Evolutionary conservation across 129 eudicot species (phyloP), one percentile per base, ranked within the genome.

Genomic region (Chrysanthemum makinoi): DNA sequence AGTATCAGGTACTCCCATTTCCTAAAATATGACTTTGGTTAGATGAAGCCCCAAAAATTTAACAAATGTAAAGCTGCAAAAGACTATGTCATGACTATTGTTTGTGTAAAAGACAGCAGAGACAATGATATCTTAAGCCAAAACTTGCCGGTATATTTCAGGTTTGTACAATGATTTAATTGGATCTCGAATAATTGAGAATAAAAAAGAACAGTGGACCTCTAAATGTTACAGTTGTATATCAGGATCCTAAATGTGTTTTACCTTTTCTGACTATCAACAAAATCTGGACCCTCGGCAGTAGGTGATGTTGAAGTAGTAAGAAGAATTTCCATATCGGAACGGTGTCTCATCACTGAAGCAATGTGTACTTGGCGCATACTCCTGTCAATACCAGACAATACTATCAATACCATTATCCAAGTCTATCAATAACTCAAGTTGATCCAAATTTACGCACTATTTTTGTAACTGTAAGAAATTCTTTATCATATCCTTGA

Each of bases 231-330:
- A 7, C 2, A 47, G 18, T 13, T 33, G 22, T n/a, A 64, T 46
- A 8, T 18, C 1, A 4, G 13, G 14, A 18, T 56, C 61, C 22
- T 56, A 22, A 48, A 68, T 17, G 44, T 50, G 28, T 59, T 59
- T 54, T 78, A 89, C 97, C 97, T 94, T 86, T 83, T 89, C 53
- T 80, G 78, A 69, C 75, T 89, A 44, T 77, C 78, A 50, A 94
- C 93, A 73, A 83, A 94, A 82, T 93, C 90, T 5, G 98, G 95
- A 24, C 80, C 87, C 81, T 93, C 98, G 3, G 93, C 98, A 14
- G 64, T 79, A 53, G 98, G 98, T 66, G 98, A 94, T 20, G 93
- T 87, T 43, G 98, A 94, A 79, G 93, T 82, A n/a, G 70, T 35
- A 52, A 64, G 76, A 3, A 89, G 91, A 54, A 94, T 85, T 67